These are phyloP conservation scores for Lodderomyces orthopsilosis DNA, from an alignment of 1,139 yeast genomes.

Conservation along the genomic window DNA sequence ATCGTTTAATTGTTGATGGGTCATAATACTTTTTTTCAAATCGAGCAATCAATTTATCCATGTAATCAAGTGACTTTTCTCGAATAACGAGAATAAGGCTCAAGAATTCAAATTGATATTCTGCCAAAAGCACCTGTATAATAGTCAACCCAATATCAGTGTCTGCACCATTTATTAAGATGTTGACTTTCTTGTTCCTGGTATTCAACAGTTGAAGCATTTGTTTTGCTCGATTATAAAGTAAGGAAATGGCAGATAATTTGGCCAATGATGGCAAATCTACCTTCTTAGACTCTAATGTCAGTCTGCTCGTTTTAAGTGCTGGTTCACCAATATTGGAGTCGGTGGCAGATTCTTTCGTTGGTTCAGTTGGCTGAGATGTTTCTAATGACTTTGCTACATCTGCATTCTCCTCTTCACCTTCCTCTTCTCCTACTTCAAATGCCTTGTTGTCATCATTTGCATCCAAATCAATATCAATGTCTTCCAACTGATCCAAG, in stretches of 20 bases:
- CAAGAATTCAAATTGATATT: constrained; percentile 19
- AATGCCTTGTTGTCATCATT: constrained; percentile 14
- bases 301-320: constrained; percentile 2
- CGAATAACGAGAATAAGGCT: constrained; percentile 34
- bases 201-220: constrained; percentile 28
- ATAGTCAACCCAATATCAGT: constrained; percentile 39
- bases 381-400: background rate
- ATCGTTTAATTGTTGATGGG: constrained; percentile 20
- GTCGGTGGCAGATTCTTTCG: background rate
- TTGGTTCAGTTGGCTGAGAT: no score
- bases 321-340: background rate
- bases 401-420: constrained; percentile 2
- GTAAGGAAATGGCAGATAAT: constrained; percentile 32
- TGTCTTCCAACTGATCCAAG: constrained; percentile 18
- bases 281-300: constrained; percentile 2
- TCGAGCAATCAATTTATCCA: constrained; percentile 23
- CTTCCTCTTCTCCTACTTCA: constrained; percentile 16
- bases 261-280: constrained; percentile 35
- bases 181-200: constrained; percentile 19
- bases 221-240: constrained; percentile 41
- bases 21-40: constrained; percentile 22
- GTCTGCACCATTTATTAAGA: constrained; percentile 47
- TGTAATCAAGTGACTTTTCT: constrained; percentile 22
- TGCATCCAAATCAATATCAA: constrained; percentile 19
- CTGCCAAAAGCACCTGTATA: constrained; percentile 32